These are phyloP conservation scores for Saccharomyces paradoxus DNA, from an alignment of 805 yeast genomes.

Conservation along the genomic window DNA sequence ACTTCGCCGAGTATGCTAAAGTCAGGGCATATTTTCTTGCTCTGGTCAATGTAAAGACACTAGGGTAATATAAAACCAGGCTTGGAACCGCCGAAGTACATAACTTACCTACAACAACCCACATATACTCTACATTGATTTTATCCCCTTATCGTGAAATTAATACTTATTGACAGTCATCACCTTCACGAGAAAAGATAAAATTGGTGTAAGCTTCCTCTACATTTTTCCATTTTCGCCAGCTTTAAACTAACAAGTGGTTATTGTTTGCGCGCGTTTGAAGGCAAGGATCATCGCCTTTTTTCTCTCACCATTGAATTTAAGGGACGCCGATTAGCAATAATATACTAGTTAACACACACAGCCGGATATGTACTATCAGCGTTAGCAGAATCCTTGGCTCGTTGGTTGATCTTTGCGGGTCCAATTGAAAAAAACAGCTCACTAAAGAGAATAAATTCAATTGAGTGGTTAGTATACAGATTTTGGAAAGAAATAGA, in stretches of 20 bases:
- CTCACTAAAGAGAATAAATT: not conserved
- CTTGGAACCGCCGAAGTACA: no score
- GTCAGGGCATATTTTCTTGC: no score
- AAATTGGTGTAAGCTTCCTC: no score
- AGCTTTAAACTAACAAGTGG: not conserved
- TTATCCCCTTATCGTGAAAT: no score
- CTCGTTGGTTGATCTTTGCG: not conserved
- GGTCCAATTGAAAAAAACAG: not conserved
- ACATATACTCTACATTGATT: no score
- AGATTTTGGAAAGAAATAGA: not conserved
- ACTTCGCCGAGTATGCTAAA: no score
- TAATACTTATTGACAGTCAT: no score
- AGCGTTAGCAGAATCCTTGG: not conserved
- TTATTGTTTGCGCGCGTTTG: not conserved
- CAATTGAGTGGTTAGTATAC: not conserved
- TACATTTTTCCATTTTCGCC: not conserved
- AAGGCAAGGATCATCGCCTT: not conserved
- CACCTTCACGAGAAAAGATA: no score
- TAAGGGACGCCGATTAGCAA: not conserved
- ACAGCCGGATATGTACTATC: not conserved
- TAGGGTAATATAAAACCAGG: no score
- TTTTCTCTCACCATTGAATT: not conserved
- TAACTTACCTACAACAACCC: no score
- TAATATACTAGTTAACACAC: not conserved
- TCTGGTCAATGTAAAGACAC: no score